Conservation (phyloP, 345 rosid species). For the Heritiera littoralis region DNA sequence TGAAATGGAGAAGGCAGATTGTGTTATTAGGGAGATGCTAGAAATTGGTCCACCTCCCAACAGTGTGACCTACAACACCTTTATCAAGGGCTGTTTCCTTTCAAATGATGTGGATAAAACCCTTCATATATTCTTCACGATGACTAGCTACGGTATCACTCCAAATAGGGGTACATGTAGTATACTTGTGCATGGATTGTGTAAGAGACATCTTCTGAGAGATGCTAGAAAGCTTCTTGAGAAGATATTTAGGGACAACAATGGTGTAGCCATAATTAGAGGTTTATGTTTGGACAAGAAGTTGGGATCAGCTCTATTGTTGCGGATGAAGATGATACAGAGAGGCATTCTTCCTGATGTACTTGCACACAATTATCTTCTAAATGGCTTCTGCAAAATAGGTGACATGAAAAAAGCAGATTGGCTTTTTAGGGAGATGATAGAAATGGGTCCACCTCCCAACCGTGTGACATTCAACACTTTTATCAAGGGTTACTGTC, state of each 20-base stretch:
- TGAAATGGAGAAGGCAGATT: conserved; percentile 52
- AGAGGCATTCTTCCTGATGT: too few relatives aligned
- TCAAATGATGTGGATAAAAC: conserved; percentile 56
- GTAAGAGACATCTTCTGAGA: conserved; percentile 55
- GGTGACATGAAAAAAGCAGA: too few relatives aligned
- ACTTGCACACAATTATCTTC: too few relatives aligned
- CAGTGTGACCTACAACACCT: conserved; percentile 58
- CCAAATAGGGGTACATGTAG: conserved; percentile 68
- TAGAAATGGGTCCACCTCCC: too few relatives aligned
- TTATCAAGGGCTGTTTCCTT: conserved; percentile 61
- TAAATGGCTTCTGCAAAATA: too few relatives aligned
- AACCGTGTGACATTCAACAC: too few relatives aligned
- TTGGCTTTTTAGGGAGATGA: too few relatives aligned
- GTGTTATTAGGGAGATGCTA: conserved; percentile 62
- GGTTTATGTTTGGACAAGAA: too few relatives aligned
- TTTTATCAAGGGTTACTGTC: too few relatives aligned
- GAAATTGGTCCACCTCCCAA: conserved; percentile 69
- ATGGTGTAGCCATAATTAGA: too few relatives aligned
- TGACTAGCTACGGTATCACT: conserved; percentile 51
- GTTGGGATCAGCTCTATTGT: too few relatives aligned
- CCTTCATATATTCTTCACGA: conserved; percentile 45
- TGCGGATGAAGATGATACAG: too few relatives aligned
- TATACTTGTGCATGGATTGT: conserved; percentile 62
- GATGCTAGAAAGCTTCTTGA: conserved; percentile 50
- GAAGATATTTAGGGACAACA: conserved; percentile 25